These are phyloP conservation scores for Irpex sp. DNA, from an alignment of 1,284 basidiomycete species.

Conservation along the genomic window DNA sequence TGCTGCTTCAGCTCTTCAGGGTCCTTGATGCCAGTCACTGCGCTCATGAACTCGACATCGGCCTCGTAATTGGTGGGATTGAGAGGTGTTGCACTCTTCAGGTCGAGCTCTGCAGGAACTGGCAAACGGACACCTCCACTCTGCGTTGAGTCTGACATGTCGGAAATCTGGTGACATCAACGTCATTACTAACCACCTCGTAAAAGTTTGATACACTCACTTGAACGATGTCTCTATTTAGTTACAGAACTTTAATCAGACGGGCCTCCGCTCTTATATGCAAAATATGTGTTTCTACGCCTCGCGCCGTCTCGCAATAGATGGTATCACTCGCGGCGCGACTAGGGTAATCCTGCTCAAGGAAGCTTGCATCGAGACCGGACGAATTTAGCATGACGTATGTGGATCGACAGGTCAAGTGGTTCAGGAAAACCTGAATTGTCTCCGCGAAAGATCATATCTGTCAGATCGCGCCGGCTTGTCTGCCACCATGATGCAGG, in stretches of 20 bases:
- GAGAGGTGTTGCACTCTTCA: slow-evolving; percentile 22
- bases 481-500: too few species aligned
- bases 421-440: too few species aligned
- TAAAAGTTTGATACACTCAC: too few species aligned
- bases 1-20: slow-evolving; percentile 40
- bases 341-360: too few species aligned
- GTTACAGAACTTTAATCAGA: neutral
- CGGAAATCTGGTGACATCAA: too few species aligned
- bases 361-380: too few species aligned
- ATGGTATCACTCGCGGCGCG: neutral
- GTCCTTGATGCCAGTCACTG: slow-evolving; percentile 38
- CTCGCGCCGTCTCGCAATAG: neutral
- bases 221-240: too few species aligned
- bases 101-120: neutral
- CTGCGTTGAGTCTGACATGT: neutral
- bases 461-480: too few species aligned
- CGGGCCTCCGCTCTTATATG: neutral
- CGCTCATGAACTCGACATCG: slow-evolving; percentile 36
- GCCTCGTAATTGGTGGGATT: slow-evolving; percentile 24
- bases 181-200: too few species aligned
- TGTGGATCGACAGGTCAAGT: too few species aligned
- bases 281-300: neutral
- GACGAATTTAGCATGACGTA: too few species aligned
- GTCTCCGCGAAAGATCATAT: too few species aligned
- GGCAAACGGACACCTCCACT: neutral